Base-by-base conservation (phyloP, 2,329 filamentous ascomycete genomes). In the Fusarium sp. region DNA sequence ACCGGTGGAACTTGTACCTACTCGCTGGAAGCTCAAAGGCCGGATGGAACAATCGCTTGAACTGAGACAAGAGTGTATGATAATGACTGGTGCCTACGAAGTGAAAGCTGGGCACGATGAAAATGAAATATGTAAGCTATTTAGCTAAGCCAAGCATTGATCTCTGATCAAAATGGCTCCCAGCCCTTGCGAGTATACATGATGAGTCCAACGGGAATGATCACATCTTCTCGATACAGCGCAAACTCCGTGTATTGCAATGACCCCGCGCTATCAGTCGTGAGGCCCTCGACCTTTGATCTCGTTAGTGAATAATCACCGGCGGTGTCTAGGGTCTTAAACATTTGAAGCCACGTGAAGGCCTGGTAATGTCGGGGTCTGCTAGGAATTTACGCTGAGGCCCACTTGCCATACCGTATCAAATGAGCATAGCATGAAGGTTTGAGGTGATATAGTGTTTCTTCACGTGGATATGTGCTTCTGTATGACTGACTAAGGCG, bases 401-500 rank as follows among this genome's bases (percentile, higher is more conserved):
- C n/a, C n/a, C n/a, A n/a, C n/a, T n/a, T n/a, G n/a, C n/a, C n/a
- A n/a, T n/a, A n/a, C n/a, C n/a, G n/a, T n/a, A n/a, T n/a, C n/a
- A n/a, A n/a, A n/a, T n/a, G n/a, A 51, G 17, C 48, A 51, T 51
- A 20, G 48, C 31, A 17, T 51, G 48, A 3, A 51, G 48, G 15
- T 24, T 51, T 24, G 31, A 51, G 22, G 17, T 51, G n/a, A 24
- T 12, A 7, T 35, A 14, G 31, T 51, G 8, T 17, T 51, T 51
- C 8, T 51, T 51, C 3, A 20, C 17, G 4, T 51, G 14, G n/a
- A 51, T 17, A 1, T 51, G 11, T 14, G 48, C 48, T 35, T 51
- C 48, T 51, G 12, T 20, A 7, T 24, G 0, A 3, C 0, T 35
- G 15, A 35, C 24, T 1, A 13, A 9, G n/a, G 3, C 6, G 11